A percentile compares a stretch with the other conserved stretches of the same genome.
These are phyloP conservation scores for Euphorbia pulcherrima DNA, from an alignment of 345 rosid species.

Conservation along the genomic window DNA sequence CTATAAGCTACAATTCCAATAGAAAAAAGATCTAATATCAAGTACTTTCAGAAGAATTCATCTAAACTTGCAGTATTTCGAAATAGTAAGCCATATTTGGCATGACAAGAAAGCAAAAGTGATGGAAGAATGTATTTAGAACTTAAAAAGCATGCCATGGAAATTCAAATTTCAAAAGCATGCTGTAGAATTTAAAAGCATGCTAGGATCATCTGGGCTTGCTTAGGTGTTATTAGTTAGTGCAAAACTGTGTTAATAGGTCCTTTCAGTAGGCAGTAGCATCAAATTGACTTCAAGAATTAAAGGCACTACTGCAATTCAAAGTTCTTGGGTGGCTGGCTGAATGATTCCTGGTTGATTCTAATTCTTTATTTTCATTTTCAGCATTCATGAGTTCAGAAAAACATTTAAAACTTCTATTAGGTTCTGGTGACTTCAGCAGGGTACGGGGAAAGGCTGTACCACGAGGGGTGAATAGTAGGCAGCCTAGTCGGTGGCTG, in stretches of 20 bases:
- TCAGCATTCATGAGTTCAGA: background rate
- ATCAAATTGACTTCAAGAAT: background rate
- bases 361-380: background rate
- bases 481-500: no score
- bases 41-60: background rate
- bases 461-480: no score
- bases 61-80: background rate
- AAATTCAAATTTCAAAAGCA: background rate
- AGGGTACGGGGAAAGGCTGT: no score
- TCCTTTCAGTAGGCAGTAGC: background rate
- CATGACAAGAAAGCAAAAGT: background rate
- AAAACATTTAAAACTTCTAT: background rate
- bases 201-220: background rate
- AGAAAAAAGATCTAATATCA: background rate
- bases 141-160: background rate
- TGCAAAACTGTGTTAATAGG: background rate
- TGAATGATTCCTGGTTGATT: background rate
- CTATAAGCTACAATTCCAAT: background rate
- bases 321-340: background rate
- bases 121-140: background rate
- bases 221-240: background rate
- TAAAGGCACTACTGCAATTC: background rate
- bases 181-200: no score
- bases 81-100: background rate
- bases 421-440: no score